Conservation (phyloP, 805 yeast species). For the Maudiozyma bulderi region DNA sequence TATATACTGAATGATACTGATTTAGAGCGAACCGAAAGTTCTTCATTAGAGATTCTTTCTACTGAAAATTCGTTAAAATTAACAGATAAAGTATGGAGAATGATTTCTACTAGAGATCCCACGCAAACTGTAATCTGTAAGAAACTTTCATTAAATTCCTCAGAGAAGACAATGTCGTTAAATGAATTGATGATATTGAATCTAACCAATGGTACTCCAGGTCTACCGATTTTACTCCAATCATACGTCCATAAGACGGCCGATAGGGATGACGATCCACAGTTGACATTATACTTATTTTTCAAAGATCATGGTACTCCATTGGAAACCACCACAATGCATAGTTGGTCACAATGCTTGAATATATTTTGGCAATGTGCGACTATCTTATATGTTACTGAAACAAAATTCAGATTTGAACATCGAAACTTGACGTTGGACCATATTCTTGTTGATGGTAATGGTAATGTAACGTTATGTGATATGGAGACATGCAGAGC, state of each 20-base stretch:
- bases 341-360: conserved; percentile 19
- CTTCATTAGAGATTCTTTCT: conserved; percentile 7
- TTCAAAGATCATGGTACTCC: conserved; percentile 25
- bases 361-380: conserved; percentile 48
- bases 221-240: conserved; percentile 19
- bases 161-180: conserved; percentile 15
- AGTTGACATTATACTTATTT: conserved; percentile 14
- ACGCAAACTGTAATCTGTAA: conserved; percentile 15
- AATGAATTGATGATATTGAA: conserved; percentile 21
- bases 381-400: conserved; percentile 41
- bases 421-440: conserved; percentile 66
- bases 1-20: conserved; percentile 11
- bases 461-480: conserved; percentile 40
- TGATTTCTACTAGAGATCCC: conserved; percentile 7
- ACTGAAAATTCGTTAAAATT: conserved; percentile 7
- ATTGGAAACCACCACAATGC: conserved; percentile 6
- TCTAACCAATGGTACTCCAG: conserved; percentile 22
- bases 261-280: background rate
- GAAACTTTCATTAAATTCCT: conserved; percentile 12
- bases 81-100: conserved; percentile 15
- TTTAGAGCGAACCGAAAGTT: background rate
- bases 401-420: conserved; percentile 46
- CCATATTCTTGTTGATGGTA: conserved; percentile 41
- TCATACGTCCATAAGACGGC: conserved; percentile 15
- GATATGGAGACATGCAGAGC: conserved; percentile 48